These are phyloP conservation scores for Candida anglica DNA, from an alignment of 805 yeast species.

Conservation along the genomic window DNA sequence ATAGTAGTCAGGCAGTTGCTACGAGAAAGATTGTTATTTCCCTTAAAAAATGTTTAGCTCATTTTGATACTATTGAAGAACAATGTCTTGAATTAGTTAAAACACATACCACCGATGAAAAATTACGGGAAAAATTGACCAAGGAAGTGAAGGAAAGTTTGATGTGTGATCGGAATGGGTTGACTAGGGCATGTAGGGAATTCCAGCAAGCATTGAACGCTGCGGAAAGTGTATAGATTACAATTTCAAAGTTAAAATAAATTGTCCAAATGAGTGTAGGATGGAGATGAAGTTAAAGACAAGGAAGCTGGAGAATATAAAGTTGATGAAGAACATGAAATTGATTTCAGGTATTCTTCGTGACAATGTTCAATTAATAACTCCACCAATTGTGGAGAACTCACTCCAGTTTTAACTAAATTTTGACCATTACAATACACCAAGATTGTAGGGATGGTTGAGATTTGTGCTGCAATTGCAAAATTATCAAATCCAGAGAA, in stretches of 20 bases:
- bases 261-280: no score
- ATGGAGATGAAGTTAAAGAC: no score
- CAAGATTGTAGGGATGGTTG: constrained; percentile 1
- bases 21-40: constrained; percentile 34
- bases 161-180: constrained; percentile 25
- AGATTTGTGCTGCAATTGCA: constrained; percentile 2
- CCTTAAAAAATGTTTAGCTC: constrained; percentile 30
- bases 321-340: no score
- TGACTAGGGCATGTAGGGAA: constrained; percentile 31
- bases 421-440: constrained; percentile 2
- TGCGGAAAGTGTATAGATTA: no score
- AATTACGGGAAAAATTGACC: constrained; percentile 26
- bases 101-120: constrained; percentile 16
- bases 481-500: background rate
- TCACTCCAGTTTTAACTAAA: constrained; percentile 2
- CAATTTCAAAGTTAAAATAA: no score
- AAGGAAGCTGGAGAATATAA: no score
- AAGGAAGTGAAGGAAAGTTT: constrained; percentile 31
- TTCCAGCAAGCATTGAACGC: constrained; percentile 23
- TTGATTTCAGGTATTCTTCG: constrained; percentile 7
- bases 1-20: constrained; percentile 26
- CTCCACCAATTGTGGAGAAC: constrained; percentile 1
- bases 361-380: constrained; percentile 3
- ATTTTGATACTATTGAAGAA: constrained; percentile 23
- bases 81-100: constrained; percentile 14